Conservation (phyloP, 441 rosid genomes). For the Sinapis alba region DNA sequence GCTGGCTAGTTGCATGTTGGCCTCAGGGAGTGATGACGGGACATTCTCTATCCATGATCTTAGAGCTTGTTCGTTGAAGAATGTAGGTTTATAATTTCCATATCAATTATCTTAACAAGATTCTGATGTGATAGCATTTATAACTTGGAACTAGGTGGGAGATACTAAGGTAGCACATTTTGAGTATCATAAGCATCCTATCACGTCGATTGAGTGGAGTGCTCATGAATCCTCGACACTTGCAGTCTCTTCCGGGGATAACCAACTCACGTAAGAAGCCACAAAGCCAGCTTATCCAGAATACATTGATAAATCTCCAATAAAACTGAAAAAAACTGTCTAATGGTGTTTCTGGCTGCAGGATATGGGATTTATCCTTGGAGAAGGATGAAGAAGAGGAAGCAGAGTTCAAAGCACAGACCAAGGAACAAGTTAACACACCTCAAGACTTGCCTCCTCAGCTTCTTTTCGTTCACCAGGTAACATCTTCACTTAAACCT, state of each 20-base stretch:
- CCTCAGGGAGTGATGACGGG: conserved; percentile 98
- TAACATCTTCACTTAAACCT: conserved; percentile 23
- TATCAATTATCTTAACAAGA: not conserved
- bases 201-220: conserved; percentile 98
- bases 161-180: conserved; percentile 53
- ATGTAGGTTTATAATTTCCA: not conserved
- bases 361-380: conserved; percentile 96
- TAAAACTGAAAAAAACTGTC: not conserved
- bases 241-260: conserved; percentile 87
- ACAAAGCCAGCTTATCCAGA: no score
- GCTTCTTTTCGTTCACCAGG: conserved; percentile 95
- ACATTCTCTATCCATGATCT: conserved; percentile 89
- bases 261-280: conserved; percentile 89
- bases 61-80: conserved; percentile 51
- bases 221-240: conserved; percentile 85
- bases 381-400: conserved; percentile 98
- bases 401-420: conserved; percentile 84
- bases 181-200: conserved; percentile 77
- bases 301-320: no score
- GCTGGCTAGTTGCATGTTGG: conserved; percentile 91
- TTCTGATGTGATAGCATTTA: not conserved
- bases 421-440: conserved; percentile 78
- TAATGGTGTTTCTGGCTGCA: conserved; percentile 23
- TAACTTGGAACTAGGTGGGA: not conserved
- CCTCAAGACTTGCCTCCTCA: conserved; percentile 91